Percentiles rank a stretch among this genome's conserved stretches.
phyloP scores from a whole-genome alignment of 1,284 basidiomycete species.

The Taiwanofungus camphoratus region DNA sequence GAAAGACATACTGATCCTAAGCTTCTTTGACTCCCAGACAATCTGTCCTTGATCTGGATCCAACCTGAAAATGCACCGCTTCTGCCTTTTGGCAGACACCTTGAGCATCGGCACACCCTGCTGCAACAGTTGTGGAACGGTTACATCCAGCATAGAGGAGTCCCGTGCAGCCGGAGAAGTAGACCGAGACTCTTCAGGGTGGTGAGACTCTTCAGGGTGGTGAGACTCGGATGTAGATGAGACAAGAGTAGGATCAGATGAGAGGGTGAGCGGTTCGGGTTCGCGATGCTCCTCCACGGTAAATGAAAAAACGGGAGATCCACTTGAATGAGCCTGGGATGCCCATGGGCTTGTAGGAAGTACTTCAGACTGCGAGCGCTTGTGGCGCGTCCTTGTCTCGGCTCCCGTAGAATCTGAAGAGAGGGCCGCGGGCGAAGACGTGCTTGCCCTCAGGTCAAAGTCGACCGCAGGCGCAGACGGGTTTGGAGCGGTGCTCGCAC shows the following conservation, averaged over 20 bases:
- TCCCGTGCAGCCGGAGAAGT: slow-evolving; percentile 14
- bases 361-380: slow-evolving; percentile 18
- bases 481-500: slow-evolving; percentile 1
- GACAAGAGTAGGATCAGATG: slow-evolving; percentile 9
- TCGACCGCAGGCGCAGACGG: slow-evolving; percentile 1
- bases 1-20: slow-evolving; percentile 59
- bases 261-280: neutral
- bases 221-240: slow-evolving; percentile 12
- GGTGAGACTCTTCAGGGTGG: slow-evolving; percentile 1
- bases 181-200: slow-evolving; percentile 1
- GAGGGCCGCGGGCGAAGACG: slow-evolving; percentile 2
- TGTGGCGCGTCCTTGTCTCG: slow-evolving; percentile 13
- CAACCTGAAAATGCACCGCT: slow-evolving; percentile 68
- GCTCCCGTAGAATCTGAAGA: slow-evolving; percentile 8
- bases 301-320: slow-evolving; percentile 1
- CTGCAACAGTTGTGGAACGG: slow-evolving; percentile 49
- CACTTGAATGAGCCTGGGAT: slow-evolving; percentile 11
- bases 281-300: neutral
- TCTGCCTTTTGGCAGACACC: slow-evolving; percentile 81
- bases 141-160: slow-evolving; percentile 29
- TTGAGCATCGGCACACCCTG: slow-evolving; percentile 78
- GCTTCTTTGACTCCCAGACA: slow-evolving; percentile 79
- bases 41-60: slow-evolving; percentile 80
- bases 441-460: slow-evolving; percentile 1
- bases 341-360: slow-evolving; percentile 18